Evolutionary conservation across 306 rosid species (phyloP).

Genomic region (Astragalus membranaceus): DNA sequence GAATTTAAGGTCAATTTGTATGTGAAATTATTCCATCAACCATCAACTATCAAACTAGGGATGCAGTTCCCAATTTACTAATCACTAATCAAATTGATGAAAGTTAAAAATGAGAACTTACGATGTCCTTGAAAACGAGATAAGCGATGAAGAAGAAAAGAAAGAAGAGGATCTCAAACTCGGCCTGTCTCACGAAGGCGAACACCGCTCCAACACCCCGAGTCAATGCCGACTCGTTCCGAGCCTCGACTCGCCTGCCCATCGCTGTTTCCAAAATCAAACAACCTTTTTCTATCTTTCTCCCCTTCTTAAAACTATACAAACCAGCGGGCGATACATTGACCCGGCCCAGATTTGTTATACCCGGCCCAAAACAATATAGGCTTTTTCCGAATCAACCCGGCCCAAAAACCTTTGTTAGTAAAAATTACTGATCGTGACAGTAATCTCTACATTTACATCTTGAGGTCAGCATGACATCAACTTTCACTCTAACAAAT

Average conservation of each 20-base stretch:
- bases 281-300: background rate
- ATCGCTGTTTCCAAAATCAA: conserved; percentile 10
- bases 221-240: conserved; percentile 43
- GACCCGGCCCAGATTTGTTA: too few relatives aligned
- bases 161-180: conserved; percentile 86
- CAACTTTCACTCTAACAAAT: too few relatives aligned
- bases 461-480: too few relatives aligned
- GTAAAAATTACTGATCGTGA: too few relatives aligned
- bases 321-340: too few relatives aligned
- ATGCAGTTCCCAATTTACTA: background rate
- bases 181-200: conserved; percentile 54
- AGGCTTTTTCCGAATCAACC: too few relatives aligned
- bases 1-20: background rate
- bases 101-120: conserved; percentile 14
- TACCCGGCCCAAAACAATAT: too few relatives aligned
- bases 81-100: background rate
- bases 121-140: conserved; percentile 80
- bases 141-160: conserved; percentile 74
- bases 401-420: too few relatives aligned
- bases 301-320: background rate
- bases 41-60: background rate
- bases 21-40: too few relatives aligned
- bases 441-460: too few relatives aligned
- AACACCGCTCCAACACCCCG: conserved; percentile 48
- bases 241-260: conserved; percentile 39